A percentile compares a stretch with the other conserved stretches of the same genome.
These are phyloP conservation scores for Prunus kanzakura DNA, from an alignment of 306 rosid species.

Conservation along the genomic window DNA sequence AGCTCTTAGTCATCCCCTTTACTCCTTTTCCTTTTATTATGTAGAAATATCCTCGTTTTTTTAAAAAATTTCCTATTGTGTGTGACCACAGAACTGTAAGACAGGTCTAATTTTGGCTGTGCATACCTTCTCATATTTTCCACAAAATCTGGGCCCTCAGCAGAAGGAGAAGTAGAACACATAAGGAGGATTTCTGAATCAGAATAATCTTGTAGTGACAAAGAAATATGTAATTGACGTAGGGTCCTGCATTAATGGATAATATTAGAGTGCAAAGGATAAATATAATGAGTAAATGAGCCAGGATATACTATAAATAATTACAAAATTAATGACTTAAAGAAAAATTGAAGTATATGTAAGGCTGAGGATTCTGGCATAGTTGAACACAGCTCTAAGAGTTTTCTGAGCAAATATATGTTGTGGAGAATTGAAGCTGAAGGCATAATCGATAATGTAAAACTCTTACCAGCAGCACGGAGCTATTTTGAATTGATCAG, in stretches of 20 bases:
- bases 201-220: conserved; percentile 34
- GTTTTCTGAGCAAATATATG: neutral
- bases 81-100: neutral
- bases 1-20: neutral
- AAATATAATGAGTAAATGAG: conserved; percentile 7
- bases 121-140: conserved; percentile 57
- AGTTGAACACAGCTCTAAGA: neutral
- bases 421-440: neutral
- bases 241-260: conserved; percentile 46
- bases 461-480: conserved; percentile 72
- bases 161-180: conserved; percentile 85
- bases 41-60: neutral
- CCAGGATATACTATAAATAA: neutral
- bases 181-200: conserved; percentile 66
- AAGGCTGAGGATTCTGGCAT: neutral
- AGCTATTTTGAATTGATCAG: conserved; percentile 63
- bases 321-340: neutral
- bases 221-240: conserved; percentile 33
- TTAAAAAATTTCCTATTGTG: no score
- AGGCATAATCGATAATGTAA: neutral
- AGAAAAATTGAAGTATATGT: neutral
- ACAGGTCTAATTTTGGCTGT: neutral
- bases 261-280: conserved; percentile 12
- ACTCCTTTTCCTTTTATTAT: neutral
- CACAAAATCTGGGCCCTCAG: conserved; percentile 80